phyloP scores from a whole-genome alignment of 192 early-diverging fungal genomes.

The Coemansia sp. region DNA sequence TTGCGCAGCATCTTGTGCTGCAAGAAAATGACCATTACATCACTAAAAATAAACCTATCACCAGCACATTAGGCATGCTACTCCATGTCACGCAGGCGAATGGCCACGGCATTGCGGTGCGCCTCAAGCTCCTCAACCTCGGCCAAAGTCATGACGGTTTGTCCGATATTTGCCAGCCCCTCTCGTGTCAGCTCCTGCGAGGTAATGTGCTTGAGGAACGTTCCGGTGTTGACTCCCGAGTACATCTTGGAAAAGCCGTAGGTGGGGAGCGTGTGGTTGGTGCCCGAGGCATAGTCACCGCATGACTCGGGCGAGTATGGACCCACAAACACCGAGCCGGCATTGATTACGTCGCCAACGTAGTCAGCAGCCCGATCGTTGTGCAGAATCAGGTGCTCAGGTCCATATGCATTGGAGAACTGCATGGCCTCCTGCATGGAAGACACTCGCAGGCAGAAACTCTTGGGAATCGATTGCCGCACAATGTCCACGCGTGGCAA shows the following conservation, averaged over 20 bases:
- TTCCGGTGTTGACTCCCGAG: constrained; percentile 94
- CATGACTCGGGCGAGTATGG: constrained; percentile 94
- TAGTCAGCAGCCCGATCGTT: constrained; percentile 67
- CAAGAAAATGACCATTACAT: no score
- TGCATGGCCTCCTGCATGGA: constrained; percentile 72
- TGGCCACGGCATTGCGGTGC: constrained; percentile 93
- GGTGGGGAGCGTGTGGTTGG: constrained; percentile 98
- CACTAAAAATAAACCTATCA: neutral
- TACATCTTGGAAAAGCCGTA: constrained; percentile 99
- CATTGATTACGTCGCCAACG: constrained; percentile 73
- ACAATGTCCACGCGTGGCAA: constrained; percentile 90
- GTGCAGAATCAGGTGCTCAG: constrained; percentile 98
- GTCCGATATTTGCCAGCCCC: constrained; percentile 79
- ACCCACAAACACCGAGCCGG: constrained; percentile 97
- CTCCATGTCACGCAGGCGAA: constrained; percentile 64
- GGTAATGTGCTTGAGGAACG: constrained; percentile 98
- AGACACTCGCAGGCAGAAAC: constrained; percentile 70
- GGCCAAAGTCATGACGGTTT: constrained; percentile 92
- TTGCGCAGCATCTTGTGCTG: no score
- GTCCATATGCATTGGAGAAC: constrained; percentile 97
- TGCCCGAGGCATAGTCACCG: constrained; percentile 99
- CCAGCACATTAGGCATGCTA: neutral
- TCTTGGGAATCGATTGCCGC: constrained; percentile 81
- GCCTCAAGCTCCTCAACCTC: constrained; percentile 96
- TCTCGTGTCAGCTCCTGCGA: constrained; percentile 85